phyloP scores from a whole-genome alignment of 2,329 filamentous ascomycete species.

The Dothideomycetes sp. region DNA sequence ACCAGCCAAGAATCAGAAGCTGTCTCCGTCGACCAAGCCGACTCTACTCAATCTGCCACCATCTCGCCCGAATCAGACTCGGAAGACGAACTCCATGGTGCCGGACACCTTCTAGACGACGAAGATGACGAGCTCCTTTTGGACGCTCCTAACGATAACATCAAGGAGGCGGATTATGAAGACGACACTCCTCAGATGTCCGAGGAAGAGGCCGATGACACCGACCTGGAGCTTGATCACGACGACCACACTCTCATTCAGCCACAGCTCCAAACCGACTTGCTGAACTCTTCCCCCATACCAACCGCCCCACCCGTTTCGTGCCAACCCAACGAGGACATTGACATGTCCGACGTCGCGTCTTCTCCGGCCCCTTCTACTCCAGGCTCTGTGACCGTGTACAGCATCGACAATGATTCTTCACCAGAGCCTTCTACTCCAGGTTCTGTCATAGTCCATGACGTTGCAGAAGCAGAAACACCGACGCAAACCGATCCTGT shows the following conservation, averaged over 20 bases:
- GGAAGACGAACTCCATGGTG: slow-evolving; percentile 5
- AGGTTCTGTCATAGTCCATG: slow-evolving; percentile 1
- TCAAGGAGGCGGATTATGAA: slow-evolving; percentile 6
- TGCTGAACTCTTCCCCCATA: slow-evolving; percentile 6
- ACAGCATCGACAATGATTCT: neutral
- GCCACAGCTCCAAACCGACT: slow-evolving; percentile 7
- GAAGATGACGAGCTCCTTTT: slow-evolving; percentile 11
- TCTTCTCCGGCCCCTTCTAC: slow-evolving; percentile 1
- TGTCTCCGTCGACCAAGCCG: neutral
- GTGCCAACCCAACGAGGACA: neutral
- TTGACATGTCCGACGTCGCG: slow-evolving; percentile 4
- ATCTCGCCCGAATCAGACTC: neutral
- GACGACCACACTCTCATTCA: slow-evolving; percentile 5
- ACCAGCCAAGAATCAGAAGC: no score
- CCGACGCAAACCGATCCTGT: neutral
- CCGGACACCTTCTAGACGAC: neutral
- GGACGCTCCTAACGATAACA: neutral
- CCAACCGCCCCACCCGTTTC: slow-evolving; percentile 3
- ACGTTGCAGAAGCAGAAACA: neutral
- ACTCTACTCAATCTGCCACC: neutral
- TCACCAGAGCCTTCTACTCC: slow-evolving; percentile 7
- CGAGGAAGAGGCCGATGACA: slow-evolving; percentile 8
- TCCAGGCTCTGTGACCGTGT: slow-evolving; percentile 1
- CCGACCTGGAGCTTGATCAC: neutral
- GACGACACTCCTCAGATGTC: slow-evolving; percentile 3